Evolutionary conservation across 2,329 filamentous ascomycete genomes (phyloP).

Genomic region (Paraconiothyrium brasiliense): DNA sequence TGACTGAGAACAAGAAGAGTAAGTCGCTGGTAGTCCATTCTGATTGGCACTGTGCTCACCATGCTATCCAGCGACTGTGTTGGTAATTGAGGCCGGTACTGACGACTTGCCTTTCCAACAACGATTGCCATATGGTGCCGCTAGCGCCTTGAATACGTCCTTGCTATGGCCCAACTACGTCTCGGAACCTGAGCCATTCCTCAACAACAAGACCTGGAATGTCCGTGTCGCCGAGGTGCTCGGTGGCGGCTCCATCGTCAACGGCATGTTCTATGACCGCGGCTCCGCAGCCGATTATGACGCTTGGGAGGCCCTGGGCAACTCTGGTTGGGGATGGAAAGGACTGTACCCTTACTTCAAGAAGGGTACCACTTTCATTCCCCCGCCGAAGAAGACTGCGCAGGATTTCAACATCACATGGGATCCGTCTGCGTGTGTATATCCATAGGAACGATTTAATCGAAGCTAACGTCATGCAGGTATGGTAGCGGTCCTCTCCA

Average conservation of each 20-base stretch:
- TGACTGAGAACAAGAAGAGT: constrained; percentile 39
- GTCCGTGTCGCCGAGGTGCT: constrained; percentile 37
- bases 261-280: constrained; percentile 51
- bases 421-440: constrained; percentile 31
- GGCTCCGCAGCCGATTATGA: constrained; percentile 55
- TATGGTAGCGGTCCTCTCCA: constrained; percentile 41
- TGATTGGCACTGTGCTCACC: constrained; percentile 18
- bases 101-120: constrained; percentile 34
- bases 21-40: constrained; percentile 12
- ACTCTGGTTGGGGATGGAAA: constrained; percentile 68
- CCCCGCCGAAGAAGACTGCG: constrained; percentile 15
- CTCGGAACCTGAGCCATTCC: constrained; percentile 26
- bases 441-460: background rate
- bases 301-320: constrained; percentile 68
- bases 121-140: constrained; percentile 26
- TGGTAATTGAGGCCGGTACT: constrained; percentile 41
- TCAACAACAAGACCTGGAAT: constrained; percentile 33
- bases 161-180: constrained; percentile 20
- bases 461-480: constrained; percentile 14
- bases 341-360: constrained; percentile 49
- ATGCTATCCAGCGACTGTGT: constrained; percentile 32
- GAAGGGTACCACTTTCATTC: constrained; percentile 32
- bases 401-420: constrained; percentile 33
- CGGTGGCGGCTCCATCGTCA: constrained; percentile 45
- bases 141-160: constrained; percentile 24